Percentiles rank a stretch among this genome's conserved stretches.
phyloP scores from a whole-genome alignment of 257 asterid species.

The Solanum bulbocastanum region DNA sequence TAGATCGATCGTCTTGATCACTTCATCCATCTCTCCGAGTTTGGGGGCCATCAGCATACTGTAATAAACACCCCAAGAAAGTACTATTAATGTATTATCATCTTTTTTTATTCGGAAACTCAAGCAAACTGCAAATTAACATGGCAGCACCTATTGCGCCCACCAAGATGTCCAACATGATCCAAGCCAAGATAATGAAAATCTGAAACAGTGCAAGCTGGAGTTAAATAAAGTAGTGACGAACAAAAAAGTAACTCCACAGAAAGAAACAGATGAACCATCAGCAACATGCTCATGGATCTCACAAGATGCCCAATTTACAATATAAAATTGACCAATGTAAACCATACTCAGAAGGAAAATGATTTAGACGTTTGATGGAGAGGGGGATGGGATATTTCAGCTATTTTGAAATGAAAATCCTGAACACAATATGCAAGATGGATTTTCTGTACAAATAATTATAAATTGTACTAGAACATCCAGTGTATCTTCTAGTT shows the following conservation, averaged over 20 bases:
- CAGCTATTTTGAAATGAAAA: neutral
- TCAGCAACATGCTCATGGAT: neutral
- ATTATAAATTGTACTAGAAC: neutral
- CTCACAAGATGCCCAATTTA: neutral
- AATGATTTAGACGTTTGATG: neutral
- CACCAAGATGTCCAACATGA: constrained; percentile 90
- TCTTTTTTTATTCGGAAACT: neutral
- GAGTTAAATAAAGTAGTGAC: constrained; percentile 8
- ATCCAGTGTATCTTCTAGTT: neutral
- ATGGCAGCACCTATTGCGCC: constrained; percentile 56
- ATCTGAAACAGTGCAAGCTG: constrained; percentile 39
- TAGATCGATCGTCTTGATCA: constrained; percentile 51
- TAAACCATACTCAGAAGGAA: neutral
- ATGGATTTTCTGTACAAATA: neutral
- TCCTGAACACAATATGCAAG: neutral
- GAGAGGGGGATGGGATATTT: neutral
- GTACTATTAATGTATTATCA: neutral
- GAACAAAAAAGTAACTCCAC: neutral
- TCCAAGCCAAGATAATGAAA: constrained; percentile 95
- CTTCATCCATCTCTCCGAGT: constrained; percentile 79
- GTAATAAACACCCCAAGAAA: constrained; percentile 5
- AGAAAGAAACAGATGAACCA: neutral
- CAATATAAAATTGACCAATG: neutral
- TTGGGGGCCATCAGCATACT: constrained; percentile 74
- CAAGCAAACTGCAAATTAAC: neutral